phyloP scores from a whole-genome alignment of 208 protist species.

The Leishmania gerbilli region DNA sequence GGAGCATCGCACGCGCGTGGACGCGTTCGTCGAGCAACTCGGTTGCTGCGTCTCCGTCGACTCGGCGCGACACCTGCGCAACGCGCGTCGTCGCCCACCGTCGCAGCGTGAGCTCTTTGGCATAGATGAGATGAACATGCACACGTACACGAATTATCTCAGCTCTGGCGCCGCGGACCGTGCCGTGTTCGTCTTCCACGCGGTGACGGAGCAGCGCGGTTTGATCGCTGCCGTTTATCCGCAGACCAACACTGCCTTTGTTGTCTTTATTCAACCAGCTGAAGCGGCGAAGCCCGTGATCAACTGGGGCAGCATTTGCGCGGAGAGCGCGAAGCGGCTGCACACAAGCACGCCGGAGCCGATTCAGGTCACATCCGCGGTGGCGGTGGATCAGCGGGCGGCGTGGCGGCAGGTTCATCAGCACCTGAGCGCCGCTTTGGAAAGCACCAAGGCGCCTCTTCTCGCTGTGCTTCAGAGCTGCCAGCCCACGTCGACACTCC shows the following conservation, averaged over 20 bases:
- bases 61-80: constrained; percentile 52
- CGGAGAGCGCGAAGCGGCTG: constrained; percentile 61
- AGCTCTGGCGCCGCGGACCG: constrained; percentile 35
- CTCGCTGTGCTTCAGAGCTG: constrained; percentile 81
- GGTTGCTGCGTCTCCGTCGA: constrained; percentile 74
- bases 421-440: constrained; percentile 50
- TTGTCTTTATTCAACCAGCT: constrained; percentile 83
- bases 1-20: constrained; percentile 53
- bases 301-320: constrained; percentile 60
- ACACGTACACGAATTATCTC: constrained; percentile 53
- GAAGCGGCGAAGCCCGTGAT: constrained; percentile 64
- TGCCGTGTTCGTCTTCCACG: constrained; percentile 83
- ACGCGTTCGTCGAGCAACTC: constrained; percentile 59
- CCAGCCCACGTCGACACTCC: constrained; percentile 50
- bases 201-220: constrained; percentile 53
- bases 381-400: constrained; percentile 49
- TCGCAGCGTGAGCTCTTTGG: constrained; percentile 72
- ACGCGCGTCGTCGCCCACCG: constrained; percentile 35
- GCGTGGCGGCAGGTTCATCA: constrained; percentile 73
- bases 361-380: constrained; percentile 43
- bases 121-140: constrained; percentile 66
- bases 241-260: constrained; percentile 44
- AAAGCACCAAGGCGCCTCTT: constrained; percentile 45
- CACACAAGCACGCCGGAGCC: constrained; percentile 20
- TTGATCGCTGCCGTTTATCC: constrained; percentile 71